Evolutionary conservation across 192 early-diverging fungal species (phyloP), one percentile per base, ranked within the genome.

Genomic region (Coemansia sp.): DNA sequence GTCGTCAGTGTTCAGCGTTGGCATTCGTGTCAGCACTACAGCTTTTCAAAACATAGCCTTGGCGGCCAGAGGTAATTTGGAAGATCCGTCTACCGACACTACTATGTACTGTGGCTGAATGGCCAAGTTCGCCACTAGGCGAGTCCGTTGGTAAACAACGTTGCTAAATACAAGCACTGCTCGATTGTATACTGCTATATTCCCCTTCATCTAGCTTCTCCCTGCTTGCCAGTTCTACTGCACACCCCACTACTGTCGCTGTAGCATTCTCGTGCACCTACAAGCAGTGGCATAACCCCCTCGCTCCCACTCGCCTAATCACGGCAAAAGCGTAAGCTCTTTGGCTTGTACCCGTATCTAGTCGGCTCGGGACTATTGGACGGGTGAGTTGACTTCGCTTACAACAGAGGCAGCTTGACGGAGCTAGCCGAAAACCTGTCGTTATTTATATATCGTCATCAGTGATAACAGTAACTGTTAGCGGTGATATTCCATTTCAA

Each of bases 141-240:
- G 45, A n/a, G n/a, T 48, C 45, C 19, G 19, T 16, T 34, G 54
- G 17, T 14, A 35, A 33, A 57, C 54, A 57, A 57, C 54, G 54
- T 34, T 57, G 54, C 54, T 8, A 57, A 34, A 34, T n/a, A 17
- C 35, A 57, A 34, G 54, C 31, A 34, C 54, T n/a, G 16, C 54
- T 17, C 4, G 16, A 57, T 34, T 31, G 31, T 17, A 13, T 57
- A 57, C 54, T 57, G 54, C 54, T n/a, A 2, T 17, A 17, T 16
- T 34, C 16, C 1, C 51, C 9, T 54, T 54, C n/a, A 4, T 16
- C 29, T 54, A 0, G 27, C 51, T 14, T 29, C 51, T 34, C 29
- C 31, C 54, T 57, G 29, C 54, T 57, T 57, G 33, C 54, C 1
- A 31, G 29, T n/a, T 57, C 33, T 57, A 57, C 54, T 57, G 54